Percentiles rank a stretch among this genome's conserved stretches.
Conservation (phyloP, 163 green algal species). For the Trebouxiophyceae sp. region DNA sequence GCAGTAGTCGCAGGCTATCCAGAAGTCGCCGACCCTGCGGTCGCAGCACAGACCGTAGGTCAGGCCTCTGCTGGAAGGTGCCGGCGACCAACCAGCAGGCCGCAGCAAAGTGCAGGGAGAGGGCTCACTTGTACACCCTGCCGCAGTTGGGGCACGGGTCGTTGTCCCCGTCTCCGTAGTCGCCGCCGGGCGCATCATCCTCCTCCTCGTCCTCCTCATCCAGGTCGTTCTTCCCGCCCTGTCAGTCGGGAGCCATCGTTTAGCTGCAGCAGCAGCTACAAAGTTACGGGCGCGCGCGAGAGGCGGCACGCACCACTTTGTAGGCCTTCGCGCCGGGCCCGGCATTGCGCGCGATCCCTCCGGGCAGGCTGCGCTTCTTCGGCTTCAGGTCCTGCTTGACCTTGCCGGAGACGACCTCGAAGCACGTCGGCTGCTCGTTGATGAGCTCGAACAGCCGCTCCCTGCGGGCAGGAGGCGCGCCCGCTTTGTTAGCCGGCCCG, state of each 20-base stretch:
- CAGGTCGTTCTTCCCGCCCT: too few species aligned
- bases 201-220: conserved; percentile 18
- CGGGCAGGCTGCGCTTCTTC: conserved; percentile 4
- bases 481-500: too few species aligned
- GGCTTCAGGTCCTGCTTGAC: background rate
- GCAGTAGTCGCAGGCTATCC: conserved; percentile 75
- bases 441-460: conserved; percentile 79
- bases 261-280: too few species aligned
- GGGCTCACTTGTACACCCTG: conserved; percentile 42
- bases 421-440: conserved; percentile 78
- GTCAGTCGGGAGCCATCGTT: too few species aligned
- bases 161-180: conserved; percentile 53
- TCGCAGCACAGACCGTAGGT: too few species aligned
- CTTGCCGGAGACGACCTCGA: conserved; percentile 71
- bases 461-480: too few species aligned
- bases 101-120: background rate
- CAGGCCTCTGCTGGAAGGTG: too few species aligned
- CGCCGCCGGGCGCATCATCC: conserved; percentile 12
- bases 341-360: too few species aligned
- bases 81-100: too few species aligned
- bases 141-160: conserved; percentile 72
- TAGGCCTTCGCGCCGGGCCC: background rate
- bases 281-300: background rate
- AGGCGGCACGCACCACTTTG: background rate
- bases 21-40: conserved; percentile 66